A percentile compares a stretch with the other conserved stretches of the same genome.
phyloP scores from a whole-genome alignment of 2,329 filamentous ascomycete genomes.

The Fusarium caatingaense region DNA sequence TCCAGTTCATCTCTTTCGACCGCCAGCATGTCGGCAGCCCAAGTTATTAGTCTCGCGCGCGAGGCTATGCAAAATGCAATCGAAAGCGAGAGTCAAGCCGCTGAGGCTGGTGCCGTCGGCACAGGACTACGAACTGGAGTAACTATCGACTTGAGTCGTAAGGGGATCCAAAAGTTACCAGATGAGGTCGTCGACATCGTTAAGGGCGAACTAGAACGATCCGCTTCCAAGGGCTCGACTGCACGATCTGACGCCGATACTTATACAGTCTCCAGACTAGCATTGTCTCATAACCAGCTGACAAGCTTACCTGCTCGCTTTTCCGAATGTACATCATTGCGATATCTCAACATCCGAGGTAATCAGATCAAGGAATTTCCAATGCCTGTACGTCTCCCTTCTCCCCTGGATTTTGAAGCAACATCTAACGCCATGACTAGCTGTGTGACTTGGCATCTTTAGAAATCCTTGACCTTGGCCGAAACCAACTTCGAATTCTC shows the following conservation, averaged over 20 bases:
- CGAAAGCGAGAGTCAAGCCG: constrained; percentile 73
- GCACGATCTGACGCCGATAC: constrained; percentile 31
- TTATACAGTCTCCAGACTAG: constrained; percentile 65
- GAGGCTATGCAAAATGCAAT: constrained; percentile 76
- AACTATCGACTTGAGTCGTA: constrained; percentile 82
- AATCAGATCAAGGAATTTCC: constrained; percentile 76
- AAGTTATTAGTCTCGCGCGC: constrained; percentile 73
- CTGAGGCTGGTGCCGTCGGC: constrained; percentile 68
- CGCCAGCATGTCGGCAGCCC: constrained; percentile 66
- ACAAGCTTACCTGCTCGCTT: constrained; percentile 76
- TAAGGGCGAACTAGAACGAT: constrained; percentile 79
- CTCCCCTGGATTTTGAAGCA: constrained; percentile 16
- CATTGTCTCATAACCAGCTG: constrained; percentile 83
- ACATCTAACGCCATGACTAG: constrained; percentile 59
- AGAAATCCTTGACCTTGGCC: constrained; percentile 91
- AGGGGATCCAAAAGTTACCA: constrained; percentile 76
- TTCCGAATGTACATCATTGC: constrained; percentile 79
- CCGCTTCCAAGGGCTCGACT: constrained; percentile 42
- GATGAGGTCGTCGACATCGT: constrained; percentile 81
- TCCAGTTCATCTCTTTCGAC: constrained; percentile 62
- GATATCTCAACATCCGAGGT: constrained; percentile 83
- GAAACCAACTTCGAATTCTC: constrained; percentile 83
- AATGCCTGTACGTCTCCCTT: constrained; percentile 58
- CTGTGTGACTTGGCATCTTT: constrained; percentile 87
- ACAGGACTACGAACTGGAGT: constrained; percentile 75